These are phyloP conservation scores for Lonicera japonica DNA, from an alignment of 129 eudicot genomes.

Conservation along the genomic window DNA sequence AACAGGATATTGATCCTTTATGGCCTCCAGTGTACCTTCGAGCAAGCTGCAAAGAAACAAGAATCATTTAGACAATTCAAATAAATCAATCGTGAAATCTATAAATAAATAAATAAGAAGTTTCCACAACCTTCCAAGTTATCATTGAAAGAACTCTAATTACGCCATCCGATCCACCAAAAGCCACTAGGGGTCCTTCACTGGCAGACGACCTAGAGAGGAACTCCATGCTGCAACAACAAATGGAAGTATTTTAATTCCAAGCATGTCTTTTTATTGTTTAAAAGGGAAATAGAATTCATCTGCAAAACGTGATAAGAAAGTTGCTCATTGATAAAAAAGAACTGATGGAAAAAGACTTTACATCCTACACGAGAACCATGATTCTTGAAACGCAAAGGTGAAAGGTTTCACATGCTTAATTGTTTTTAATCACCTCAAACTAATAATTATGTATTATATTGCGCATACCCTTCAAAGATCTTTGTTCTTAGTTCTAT, in stretches of 20 bases:
- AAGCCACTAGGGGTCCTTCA: slow-evolving; percentile 95
- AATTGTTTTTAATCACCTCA: no score
- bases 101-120: background rate
- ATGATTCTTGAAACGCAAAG: background rate
- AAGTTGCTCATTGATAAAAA: background rate
- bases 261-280: no score
- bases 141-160: slow-evolving; percentile 97
- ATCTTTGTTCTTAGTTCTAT: no score
- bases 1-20: slow-evolving; percentile 83
- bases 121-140: slow-evolving; percentile 79
- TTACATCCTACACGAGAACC: background rate
- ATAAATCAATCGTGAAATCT: background rate
- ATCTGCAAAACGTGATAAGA: background rate
- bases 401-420: no score
- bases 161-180: slow-evolving; percentile 98
- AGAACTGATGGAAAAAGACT: background rate
- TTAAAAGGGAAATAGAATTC: background rate
- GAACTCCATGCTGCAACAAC: slow-evolving; percentile 84
- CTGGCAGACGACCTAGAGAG: slow-evolving; percentile 66
- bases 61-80: slow-evolving; percentile 12
- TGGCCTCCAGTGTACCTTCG: slow-evolving; percentile 98
- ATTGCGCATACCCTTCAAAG: no score
- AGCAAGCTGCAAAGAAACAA: slow-evolving; percentile 63
- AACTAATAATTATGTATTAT: no score
- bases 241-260: background rate